Base-by-base conservation (phyloP, 805 yeast genomes). In the Ogataea chonburiensis region DNA sequence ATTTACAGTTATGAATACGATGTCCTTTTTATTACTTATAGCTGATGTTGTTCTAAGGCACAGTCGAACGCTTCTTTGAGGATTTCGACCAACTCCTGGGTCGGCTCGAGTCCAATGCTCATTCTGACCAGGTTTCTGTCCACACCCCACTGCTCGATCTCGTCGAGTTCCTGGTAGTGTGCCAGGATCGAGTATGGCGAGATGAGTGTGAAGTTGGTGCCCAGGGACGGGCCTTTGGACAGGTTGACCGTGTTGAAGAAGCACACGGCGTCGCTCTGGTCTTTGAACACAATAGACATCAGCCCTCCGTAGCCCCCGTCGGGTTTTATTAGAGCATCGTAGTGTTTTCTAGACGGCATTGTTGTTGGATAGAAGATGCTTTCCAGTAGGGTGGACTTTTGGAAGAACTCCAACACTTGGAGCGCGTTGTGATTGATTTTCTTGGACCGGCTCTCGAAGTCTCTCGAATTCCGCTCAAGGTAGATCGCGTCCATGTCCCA, bases 401-500 rank as follows among this genome's bases (percentile, higher is more conserved):
- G 44, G 40, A 85, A 69, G 31, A 81, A 61, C 9, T 74, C 68
- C 28, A 84, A 69, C 10, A 78, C 76, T 16, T 67, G 66, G 32
- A 65, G 61, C 4, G 88, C 67, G 32, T 76, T 84, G 18, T 60
- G 56, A 57, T 84, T 80, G 43, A 80, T 71, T 60, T 63, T 67
- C 27, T 55, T 45, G 3, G 77, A 81, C 52, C 97, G 71, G 15
- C 64, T 64, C 20, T 74, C 78, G 55, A 86, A 89, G 61, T 93
- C 97, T 43, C 98, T 75, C 4, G 96, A 86, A 66, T 93, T 93
- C 55, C 96, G 73, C 61, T 93, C 98, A 53, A 93, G 63, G 54
- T 82, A 81, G 37, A 93, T 77, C 1, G 96, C 96, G 63, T 93
- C 98, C 62, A 91, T 96, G 20, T 81, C 86, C 97, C 97, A 93